These are phyloP conservation scores for Penicillium freii DNA, from an alignment of 2,329 filamentous ascomycete species.

Conservation along the genomic window DNA sequence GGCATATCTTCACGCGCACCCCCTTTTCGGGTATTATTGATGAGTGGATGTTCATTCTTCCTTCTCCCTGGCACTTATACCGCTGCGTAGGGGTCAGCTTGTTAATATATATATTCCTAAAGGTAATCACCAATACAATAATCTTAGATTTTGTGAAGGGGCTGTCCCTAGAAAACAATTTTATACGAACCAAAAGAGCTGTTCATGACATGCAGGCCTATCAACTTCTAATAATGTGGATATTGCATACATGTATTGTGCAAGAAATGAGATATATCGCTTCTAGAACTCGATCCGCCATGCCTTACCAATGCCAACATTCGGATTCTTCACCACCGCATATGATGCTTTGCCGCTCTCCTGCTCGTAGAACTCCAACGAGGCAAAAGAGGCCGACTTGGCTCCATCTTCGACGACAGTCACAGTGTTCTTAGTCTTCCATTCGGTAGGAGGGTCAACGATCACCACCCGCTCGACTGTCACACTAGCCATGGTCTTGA, in stretches of 20 bases:
- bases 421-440: conserved; percentile 64
- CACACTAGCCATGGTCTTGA: conserved; percentile 76
- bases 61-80: no score
- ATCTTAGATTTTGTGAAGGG: neutral
- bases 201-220: neutral
- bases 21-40: no score
- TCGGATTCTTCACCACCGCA: conserved; percentile 63
- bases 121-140: no score
- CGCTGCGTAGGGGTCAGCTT: no score
- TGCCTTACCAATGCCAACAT: conserved; percentile 59
- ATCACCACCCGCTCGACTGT: conserved; percentile 80
- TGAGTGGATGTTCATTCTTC: no score
- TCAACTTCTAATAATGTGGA: neutral
- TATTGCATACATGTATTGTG: conserved; percentile 12
- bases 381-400: conserved; percentile 48
- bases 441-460: conserved; percentile 71
- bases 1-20: conserved; percentile 14
- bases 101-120: no score
- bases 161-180: neutral
- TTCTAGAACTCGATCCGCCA: conserved; percentile 61
- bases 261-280: neutral
- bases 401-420: conserved; percentile 48
- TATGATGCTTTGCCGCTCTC: conserved; percentile 58
- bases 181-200: neutral
- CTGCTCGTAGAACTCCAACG: conserved; percentile 56